Base-by-base conservation (phyloP, 2,329 filamentous ascomycete genomes). In the Thielaviopsis musarum region DNA sequence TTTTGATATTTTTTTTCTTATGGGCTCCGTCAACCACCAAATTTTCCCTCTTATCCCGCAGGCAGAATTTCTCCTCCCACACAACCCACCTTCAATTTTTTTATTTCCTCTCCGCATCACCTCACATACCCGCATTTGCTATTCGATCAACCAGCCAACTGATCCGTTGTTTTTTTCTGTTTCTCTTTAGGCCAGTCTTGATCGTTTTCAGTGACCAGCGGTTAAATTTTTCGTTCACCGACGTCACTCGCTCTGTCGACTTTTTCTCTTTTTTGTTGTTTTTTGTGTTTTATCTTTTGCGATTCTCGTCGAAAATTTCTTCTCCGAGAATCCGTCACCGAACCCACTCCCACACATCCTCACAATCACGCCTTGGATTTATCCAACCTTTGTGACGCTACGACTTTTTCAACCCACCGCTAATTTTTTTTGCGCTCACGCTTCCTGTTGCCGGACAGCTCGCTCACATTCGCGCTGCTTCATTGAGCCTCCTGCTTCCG, bases 271-370 rank as follows among this genome's bases (percentile, higher is more conserved):
- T 57, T 30, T 56, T 51, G 51, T 45, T 28, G 28, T 56, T 56
- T 56, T 17, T 56, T 53, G n/a, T 30, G 26, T 53, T 53, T 53
- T 28, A 38, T 55, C 28, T 55, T 59, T 57, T 61, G 34, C 48
- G 49, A 53, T 53, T 57, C 38, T 54, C 45, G 45, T 49, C 55
- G 55, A 61, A 61, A 61, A 61, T 59, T 61, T 58, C 57, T 61
- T 56, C 57, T 24, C 58, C 54, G 56, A 61, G 54, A 45, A 61
- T 54, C 57, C 57, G 60, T 59, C 54, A 41, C 54, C 56, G 41
- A 56, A 52, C 56, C 59, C 56, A 56, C 54, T 54, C 55, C 49
- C 56, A 52, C 57, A 58, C 30, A 53, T n/a, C 38, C 17, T 52
- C 52, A 59, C 28, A 48, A n/a, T 52, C 21, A 34, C 51, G 52